Base-by-base conservation (phyloP, 23 red algal species). In the Cyanidium caldarium region DNA sequence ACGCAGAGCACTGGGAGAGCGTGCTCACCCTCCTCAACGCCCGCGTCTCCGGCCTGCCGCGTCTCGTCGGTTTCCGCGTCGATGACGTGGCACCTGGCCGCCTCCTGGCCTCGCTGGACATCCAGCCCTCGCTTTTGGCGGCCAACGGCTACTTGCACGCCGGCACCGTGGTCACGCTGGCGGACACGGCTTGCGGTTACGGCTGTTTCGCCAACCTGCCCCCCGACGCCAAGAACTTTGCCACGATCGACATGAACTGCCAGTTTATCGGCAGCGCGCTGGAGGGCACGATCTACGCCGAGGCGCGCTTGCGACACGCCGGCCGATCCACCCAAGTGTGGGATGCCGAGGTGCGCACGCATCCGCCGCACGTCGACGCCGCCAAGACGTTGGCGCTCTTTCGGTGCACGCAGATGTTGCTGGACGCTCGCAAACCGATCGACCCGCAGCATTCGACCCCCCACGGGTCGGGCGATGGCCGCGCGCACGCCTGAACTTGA, bases 171-270 rank as follows among this genome's bases (percentile, higher is more conserved):
- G 35, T 72, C 1, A 72, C 68, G 2, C 35, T 72, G 2, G 68
- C 68, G 19, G 68, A 72, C 46, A 72, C 68, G n/a, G 68, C 68
- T 21, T 72, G 68, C 33, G 68, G 68, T 23, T 51, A 57, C 46
- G 68, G 68, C 34, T 51, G 42, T 3, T 72, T 42, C 33, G 30
- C 38, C 17, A 51, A 31, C 34, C 13, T 72, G 36, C 68, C 68
- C 19, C 35, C 68, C 20, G 36, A 57, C 3, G 35, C 35, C n/a
- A 43, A 42, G n/a, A 72, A 72, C 46, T 72, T 72, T 72, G 46
- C 68, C 1, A 72, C 68, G 2, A 40, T 72, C n/a, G 35, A 72
- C 29, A 25, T 72, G 28, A 42, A 36, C 28, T 42, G 42, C 2
- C 42, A 72, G 42, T 72, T 72, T 72, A 28, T 72, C 28, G 68